phyloP scores from a whole-genome alignment of 495 filamentous ascomycete species.

The Penicillium coprophilum region DNA sequence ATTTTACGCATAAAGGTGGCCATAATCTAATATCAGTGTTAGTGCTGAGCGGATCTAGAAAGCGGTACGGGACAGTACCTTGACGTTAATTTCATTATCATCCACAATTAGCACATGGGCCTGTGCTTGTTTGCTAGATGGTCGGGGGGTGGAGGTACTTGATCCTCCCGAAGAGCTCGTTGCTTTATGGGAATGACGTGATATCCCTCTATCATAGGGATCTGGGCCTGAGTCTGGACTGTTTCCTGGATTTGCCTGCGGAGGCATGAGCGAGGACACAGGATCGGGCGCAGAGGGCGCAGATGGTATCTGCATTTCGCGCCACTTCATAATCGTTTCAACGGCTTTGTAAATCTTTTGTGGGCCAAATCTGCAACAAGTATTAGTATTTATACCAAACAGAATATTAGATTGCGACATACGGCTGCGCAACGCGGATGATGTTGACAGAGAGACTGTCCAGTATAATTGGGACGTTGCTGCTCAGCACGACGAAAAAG shows the following conservation, averaged over 20 bases:
- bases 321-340: slow-evolving; percentile 21
- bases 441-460: slow-evolving; percentile 16
- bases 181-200: background rate
- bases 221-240: background rate
- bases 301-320: slow-evolving; percentile 4
- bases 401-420: slow-evolving; percentile 4
- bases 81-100: slow-evolving; percentile 53
- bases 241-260: background rate
- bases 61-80: slow-evolving; percentile 19
- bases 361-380: slow-evolving; percentile 29
- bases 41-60: background rate
- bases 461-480: slow-evolving; percentile 15
- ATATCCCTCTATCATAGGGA: slow-evolving; percentile 11
- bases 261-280: background rate
- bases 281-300: slow-evolving; percentile 3
- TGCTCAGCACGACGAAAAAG: slow-evolving; percentile 33
- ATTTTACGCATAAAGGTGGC: slow-evolving; percentile 56
- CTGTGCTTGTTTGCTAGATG: slow-evolving; percentile 3
- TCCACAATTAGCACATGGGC: slow-evolving; percentile 46
- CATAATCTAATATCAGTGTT: slow-evolving; percentile 31
- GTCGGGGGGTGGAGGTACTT: slow-evolving; percentile 2
- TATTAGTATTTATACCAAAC: slow-evolving; percentile 14
- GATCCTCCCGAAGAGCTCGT: background rate
- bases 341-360: slow-evolving; percentile 31
- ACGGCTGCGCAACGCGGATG: slow-evolving; percentile 37